Evolutionary conservation across 1,139 yeast species (phyloP), one percentile per base, ranked within the genome.

Genomic region (Protomyces pachydermus): DNA sequence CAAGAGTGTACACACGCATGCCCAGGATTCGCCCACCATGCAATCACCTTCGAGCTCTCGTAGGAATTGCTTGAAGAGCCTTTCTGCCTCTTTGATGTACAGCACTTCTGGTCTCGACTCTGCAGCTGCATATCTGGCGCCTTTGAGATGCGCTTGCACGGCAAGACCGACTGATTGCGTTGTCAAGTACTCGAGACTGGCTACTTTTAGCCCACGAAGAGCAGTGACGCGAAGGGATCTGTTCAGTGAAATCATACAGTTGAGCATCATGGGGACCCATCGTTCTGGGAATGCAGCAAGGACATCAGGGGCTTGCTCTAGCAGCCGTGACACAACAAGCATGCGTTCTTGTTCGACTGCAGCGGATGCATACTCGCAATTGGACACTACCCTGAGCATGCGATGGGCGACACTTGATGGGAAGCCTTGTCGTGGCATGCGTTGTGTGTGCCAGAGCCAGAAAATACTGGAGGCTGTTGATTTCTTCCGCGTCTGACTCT

Each of bases 21-120:
- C 67, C 70, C 70, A 68, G 14, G 68, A 60, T 14, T 61, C 51
- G 5, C 66, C 64, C 10, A 68, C 65, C 52, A 64, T 68, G 14
- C 60, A 58, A 4, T 66, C 70, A 6, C 67, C 65, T 25, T 65
- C 64, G 5, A 65, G 65, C 53, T 62, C 61, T 10, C 61, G 61
- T 16, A 67, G 60, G 39, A 62, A 18, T 1, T 56, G 64, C 39
- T 64, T 54, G 45, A 68, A 54, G 25, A 67, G 66, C 5, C 25
- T 53, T 10, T 42, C 62, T 23, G 65, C 56, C 9, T 54, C 16
- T 16, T 67, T 66, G 38, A 67, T 58, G 42, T 37, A 14, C 5
- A 37, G 42, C 8, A 28, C 32, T 28, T 4, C 32, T 28, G 32
- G 32, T 28, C 8, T 28, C 32, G 32, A 28, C 1, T 28, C 32